Evolutionary conservation across 2,329 filamentous ascomycete genomes (phyloP).

Genomic region (Penicillium frequentans): DNA sequence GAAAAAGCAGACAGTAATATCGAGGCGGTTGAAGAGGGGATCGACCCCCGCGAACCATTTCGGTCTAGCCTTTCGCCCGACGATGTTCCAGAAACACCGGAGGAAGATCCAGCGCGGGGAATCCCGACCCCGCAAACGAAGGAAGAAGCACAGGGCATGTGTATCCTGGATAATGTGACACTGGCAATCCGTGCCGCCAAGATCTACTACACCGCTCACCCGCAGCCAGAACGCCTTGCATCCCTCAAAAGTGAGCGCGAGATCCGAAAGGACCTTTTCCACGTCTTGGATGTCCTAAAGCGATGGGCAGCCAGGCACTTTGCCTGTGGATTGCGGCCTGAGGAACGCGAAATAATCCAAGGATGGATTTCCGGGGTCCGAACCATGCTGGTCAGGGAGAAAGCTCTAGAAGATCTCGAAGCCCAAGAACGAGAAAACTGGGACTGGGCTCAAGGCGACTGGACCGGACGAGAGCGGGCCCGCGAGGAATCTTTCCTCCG

Average conservation of each 20-base stretch:
- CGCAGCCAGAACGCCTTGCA: conserved; percentile 80
- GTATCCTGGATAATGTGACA: conserved; percentile 88
- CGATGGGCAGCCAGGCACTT: conserved; percentile 88
- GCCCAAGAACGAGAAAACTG: conserved; percentile 69
- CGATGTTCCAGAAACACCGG: conserved; percentile 38
- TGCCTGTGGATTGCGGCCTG: conserved; percentile 72
- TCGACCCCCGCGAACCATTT: conserved; percentile 28
- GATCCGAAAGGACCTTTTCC: conserved; percentile 78
- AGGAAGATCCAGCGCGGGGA: conserved; percentile 37
- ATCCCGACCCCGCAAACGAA: conserved; percentile 59
- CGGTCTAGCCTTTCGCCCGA: conserved; percentile 34
- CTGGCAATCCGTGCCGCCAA: conserved; percentile 94
- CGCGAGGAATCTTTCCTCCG: conserved; percentile 79
- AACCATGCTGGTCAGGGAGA: conserved; percentile 73
- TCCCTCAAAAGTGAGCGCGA: conserved; percentile 83
- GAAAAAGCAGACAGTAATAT: conserved; percentile 68
- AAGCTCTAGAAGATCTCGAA: conserved; percentile 74
- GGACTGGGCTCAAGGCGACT: conserved; percentile 79
- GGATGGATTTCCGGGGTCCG: conserved; percentile 79
- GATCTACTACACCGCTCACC: conserved; percentile 93
- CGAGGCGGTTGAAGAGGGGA: conserved; percentile 43
- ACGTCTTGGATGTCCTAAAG: conserved; percentile 87
- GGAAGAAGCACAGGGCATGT: conserved; percentile 87
- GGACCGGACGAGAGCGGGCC: conserved; percentile 71
- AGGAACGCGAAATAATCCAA: conserved; percentile 74